Percentiles rank a stretch among this genome's conserved stretches.
Evolutionary conservation across 805 yeast species (phyloP).

Genomic region (Saccharomycopsis babjevae): DNA sequence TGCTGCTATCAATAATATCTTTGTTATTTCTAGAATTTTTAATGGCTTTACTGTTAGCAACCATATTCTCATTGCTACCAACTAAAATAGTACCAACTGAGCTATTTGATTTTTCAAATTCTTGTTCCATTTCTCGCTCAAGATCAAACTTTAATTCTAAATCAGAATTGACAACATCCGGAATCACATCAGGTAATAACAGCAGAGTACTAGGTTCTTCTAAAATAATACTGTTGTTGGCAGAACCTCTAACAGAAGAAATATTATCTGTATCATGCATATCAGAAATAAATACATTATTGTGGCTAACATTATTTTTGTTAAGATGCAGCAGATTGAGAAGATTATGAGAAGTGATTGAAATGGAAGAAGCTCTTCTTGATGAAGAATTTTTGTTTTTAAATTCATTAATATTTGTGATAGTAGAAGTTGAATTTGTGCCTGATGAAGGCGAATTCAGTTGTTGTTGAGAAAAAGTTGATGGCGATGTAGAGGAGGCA

Average conservation of each 20-base stretch:
- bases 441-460: neutral
- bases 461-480: neutral
- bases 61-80: neutral
- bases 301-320: neutral
- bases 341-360: neutral
- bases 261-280: neutral
- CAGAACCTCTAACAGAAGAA: neutral
- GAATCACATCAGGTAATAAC: neutral
- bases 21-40: neutral
- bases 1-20: neutral
- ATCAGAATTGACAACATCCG: neutral
- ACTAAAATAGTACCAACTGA: neutral
- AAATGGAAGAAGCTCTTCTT: neutral
- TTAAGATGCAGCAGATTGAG: neutral
- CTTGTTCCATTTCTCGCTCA: neutral
- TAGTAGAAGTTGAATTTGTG: neutral
- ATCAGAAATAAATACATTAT: neutral
- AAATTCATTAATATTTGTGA: neutral
- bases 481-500: neutral
- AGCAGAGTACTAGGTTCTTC: neutral
- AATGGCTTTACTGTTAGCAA: neutral
- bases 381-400: neutral
- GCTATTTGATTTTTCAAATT: neutral
- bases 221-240: neutral
- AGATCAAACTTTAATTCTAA: neutral